phyloP scores from a whole-genome alignment of 257 asterid species.

The Solanum microdontum region DNA sequence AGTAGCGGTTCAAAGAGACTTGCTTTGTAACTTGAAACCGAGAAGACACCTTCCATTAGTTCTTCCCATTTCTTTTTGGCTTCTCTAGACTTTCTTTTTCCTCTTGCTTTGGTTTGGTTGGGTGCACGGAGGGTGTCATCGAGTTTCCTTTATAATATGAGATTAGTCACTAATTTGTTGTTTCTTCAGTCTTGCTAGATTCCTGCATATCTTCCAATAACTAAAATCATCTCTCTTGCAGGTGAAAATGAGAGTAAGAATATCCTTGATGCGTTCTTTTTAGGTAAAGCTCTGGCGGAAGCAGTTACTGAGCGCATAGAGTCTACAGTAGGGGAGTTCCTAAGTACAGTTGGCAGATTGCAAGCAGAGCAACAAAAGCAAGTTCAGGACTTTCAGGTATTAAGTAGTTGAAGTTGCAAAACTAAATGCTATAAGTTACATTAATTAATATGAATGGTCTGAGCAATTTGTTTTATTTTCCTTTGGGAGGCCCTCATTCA shows the following conservation, averaged over 20 bases:
- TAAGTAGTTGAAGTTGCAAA: not conserved
- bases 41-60: not conserved
- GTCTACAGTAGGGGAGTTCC: constrained; percentile 71
- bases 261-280: constrained; percentile 75
- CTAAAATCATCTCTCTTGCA: constrained; percentile 11
- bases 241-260: constrained; percentile 67
- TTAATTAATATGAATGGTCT: not conserved
- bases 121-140: not conserved
- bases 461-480: not conserved
- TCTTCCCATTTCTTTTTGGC: not conserved
- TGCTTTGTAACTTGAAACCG: not conserved
- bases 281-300: constrained; percentile 90
- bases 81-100: not conserved
- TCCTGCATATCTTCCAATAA: not conserved
- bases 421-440: not conserved
- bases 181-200: not conserved
- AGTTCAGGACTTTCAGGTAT: constrained; percentile 69
- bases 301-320: constrained; percentile 61
- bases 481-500: not conserved
- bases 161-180: not conserved
- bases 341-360: constrained; percentile 56
- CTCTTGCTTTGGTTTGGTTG: not conserved
- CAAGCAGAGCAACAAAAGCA: constrained; percentile 93
- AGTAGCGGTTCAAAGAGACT: not conserved
- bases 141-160: not conserved